Evolutionary conservation across 2,329 filamentous ascomycete species (phyloP).

Genomic region (Didymellaceae sp.): DNA sequence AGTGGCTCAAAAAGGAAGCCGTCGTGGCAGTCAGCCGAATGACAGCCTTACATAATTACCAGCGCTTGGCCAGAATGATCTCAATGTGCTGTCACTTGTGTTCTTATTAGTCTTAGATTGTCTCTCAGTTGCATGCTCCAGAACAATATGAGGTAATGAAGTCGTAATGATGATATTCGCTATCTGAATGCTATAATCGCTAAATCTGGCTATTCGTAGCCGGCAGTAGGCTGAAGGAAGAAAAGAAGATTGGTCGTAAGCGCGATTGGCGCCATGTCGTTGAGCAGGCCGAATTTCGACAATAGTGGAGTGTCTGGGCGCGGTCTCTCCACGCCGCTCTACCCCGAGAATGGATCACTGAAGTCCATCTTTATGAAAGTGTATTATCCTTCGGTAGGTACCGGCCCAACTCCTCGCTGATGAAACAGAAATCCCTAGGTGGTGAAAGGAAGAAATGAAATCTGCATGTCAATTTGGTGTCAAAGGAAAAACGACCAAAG

Average conservation of each 20-base stretch:
- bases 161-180: constrained; percentile 12
- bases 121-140: no score
- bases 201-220: not conserved
- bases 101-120: no score
- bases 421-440: constrained; percentile 17
- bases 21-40: no score
- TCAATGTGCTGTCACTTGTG: no score
- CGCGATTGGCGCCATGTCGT: not conserved
- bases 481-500: constrained; percentile 12
- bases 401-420: constrained; percentile 35
- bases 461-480: constrained; percentile 8
- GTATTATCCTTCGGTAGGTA: constrained; percentile 21
- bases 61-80: no score
- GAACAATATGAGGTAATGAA: not conserved
- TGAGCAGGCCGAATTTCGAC: not conserved
- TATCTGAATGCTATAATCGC: constrained; percentile 5
- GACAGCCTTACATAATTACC: no score
- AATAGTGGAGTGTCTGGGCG: constrained; percentile 9
- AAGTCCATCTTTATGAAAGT: constrained; percentile 24
- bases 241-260: not conserved
- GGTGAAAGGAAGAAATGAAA: constrained; percentile 9
- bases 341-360: constrained; percentile 16
- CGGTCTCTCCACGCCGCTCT: constrained; percentile 18
- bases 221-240: not conserved
- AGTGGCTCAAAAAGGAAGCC: no score